Conservation (phyloP, 2,329 filamentous ascomycete species). For the Cordyceps militaris region DNA sequence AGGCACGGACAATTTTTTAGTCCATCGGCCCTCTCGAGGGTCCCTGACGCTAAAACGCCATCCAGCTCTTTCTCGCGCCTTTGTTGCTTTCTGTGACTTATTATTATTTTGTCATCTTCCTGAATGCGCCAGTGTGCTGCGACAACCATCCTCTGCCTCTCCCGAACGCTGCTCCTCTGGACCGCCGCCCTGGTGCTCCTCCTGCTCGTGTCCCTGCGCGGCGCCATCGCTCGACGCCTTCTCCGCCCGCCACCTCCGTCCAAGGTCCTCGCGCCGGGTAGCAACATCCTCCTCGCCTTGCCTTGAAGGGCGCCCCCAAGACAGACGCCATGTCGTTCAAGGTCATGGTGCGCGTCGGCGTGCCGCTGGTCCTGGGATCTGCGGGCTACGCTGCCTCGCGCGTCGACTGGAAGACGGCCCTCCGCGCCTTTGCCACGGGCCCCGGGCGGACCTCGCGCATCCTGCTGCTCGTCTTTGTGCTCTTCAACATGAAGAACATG, state of each 20-base stretch:
- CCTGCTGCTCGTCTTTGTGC: slow-evolving; percentile 45
- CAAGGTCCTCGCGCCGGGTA: too few relatives aligned
- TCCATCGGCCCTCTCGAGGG: not conserved
- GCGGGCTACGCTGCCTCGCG: slow-evolving; percentile 41
- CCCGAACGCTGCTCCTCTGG: slow-evolving; percentile 37
- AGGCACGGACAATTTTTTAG: slow-evolving; percentile 1
- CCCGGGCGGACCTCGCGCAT: slow-evolving; percentile 48
- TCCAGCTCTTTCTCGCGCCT: not conserved
- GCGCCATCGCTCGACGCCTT: slow-evolving; percentile 9
- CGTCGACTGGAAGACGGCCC: slow-evolving; percentile 33
- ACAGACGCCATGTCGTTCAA: slow-evolving; percentile 26
- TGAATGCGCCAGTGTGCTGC: slow-evolving; percentile 25
- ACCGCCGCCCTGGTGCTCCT: slow-evolving; percentile 27
- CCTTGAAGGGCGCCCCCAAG: not conserved
- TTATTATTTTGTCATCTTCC: not conserved
- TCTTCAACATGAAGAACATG: slow-evolving; percentile 66
- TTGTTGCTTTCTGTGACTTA: not conserved
- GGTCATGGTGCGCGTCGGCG: slow-evolving; percentile 31
- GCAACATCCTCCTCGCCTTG: too few relatives aligned
- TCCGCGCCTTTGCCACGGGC: slow-evolving; percentile 43
- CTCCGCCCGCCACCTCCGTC: not conserved
- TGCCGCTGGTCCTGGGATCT: slow-evolving; percentile 35
- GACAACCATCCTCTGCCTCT: slow-evolving; percentile 33
- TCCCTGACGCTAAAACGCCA: not conserved
- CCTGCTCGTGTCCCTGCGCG: slow-evolving; percentile 1